phyloP scores from a whole-genome alignment of 345 rosid genomes.

The Citrus sinensis region DVS_A1.0 CM039166.1:24251001-24251500 shows the following conservation, averaged over 20 bases:
- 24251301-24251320: neutral
- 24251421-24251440: neutral
- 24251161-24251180: neutral
- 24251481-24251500: slow-evolving; percentile 12
- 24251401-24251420: neutral
- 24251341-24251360: neutral
- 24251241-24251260: no score
- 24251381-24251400: neutral
- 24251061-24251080: neutral
- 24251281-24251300: neutral
- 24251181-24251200: neutral
- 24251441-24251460: neutral
- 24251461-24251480: slow-evolving; percentile 3
- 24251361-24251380: slow-evolving; percentile 12
- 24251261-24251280: neutral
- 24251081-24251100: no score
- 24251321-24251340: neutral
- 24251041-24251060: neutral
- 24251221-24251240: neutral
- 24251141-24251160: neutral
- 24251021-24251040: neutral
- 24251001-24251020: neutral
- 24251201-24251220: neutral
- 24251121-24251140: neutral
- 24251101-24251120: neutral